A percentile compares a stretch with the other conserved stretches of the same genome.
These are phyloP conservation scores for Monascus ruber DNA, from an alignment of 2,329 filamentous ascomycete genomes.

Conservation along the genomic window DNA sequence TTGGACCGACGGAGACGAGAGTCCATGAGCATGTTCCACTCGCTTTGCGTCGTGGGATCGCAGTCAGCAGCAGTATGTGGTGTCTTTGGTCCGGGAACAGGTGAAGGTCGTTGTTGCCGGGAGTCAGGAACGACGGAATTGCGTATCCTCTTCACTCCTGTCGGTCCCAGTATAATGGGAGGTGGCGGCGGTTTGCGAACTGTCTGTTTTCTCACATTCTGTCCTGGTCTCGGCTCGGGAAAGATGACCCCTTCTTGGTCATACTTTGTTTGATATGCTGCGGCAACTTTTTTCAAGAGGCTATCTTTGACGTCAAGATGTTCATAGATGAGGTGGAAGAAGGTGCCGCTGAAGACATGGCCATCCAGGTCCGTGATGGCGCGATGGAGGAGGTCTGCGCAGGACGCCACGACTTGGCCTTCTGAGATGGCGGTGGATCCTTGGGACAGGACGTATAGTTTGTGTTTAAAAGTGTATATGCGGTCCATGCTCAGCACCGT, in stretches of 20 bases:
- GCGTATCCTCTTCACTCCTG: no score
- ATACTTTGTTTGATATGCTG: conserved; percentile 23
- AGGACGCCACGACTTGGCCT: conserved; percentile 27
- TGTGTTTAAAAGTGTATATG: conserved; percentile 34
- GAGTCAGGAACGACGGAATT: background rate
- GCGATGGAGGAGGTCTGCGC: conserved; percentile 29
- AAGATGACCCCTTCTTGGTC: conserved; percentile 29
- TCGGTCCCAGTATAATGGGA: no score
- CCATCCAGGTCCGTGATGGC: conserved; percentile 30
- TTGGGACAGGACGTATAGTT: conserved; percentile 27
- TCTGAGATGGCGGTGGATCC: conserved; percentile 15
- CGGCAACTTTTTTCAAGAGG: conserved; percentile 24
- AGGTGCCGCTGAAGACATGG: conserved; percentile 32
- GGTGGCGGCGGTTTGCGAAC: conserved; percentile 3
- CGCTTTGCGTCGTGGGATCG: conserved; percentile 31
- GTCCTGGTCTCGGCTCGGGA: no score
- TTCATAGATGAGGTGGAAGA: conserved; percentile 34
- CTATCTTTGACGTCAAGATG: conserved; percentile 28
- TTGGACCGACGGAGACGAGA: conserved; percentile 12
- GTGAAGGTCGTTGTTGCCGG: conserved; percentile 6
- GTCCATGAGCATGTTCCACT: conserved; percentile 30
- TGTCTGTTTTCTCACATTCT: conserved; percentile 9
- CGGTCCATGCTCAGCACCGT: conserved; percentile 35
- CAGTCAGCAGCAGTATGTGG: conserved; percentile 33
- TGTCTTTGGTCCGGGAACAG: conserved; percentile 25